Evolutionary conservation across 768 basidiomycete species (phyloP).

Genomic region (Collybiopsis confluens): DNA sequence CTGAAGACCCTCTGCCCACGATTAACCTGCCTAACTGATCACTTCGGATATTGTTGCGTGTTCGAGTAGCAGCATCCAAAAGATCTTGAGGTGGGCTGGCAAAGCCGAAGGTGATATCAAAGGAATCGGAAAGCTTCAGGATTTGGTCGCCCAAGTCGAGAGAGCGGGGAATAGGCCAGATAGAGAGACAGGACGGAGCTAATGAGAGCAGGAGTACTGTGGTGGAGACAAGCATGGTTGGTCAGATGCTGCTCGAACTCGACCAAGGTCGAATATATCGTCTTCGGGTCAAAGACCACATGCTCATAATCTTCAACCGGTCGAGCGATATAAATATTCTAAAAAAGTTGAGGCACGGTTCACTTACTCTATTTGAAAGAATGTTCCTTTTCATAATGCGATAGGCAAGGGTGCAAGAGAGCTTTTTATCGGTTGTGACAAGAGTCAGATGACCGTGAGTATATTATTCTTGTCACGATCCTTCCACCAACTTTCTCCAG

Average conservation of each 20-base stretch:
- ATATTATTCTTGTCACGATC: too few relatives aligned
- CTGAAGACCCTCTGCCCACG: constrained; percentile 52
- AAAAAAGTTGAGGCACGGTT: too few relatives aligned
- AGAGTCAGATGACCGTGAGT: background rate
- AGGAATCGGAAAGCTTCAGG: constrained; percentile 43
- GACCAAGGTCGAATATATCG: too few relatives aligned
- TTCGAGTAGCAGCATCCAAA: constrained; percentile 48
- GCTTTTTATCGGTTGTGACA: too few relatives aligned
- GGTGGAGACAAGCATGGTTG: background rate
- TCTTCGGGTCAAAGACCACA: too few relatives aligned
- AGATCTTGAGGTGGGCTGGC: constrained; percentile 50
- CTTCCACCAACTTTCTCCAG: too few relatives aligned
- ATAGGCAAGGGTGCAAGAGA: too few relatives aligned
- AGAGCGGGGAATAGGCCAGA: constrained; percentile 48
- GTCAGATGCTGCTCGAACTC: background rate
- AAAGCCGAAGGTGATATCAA: constrained; percentile 46
- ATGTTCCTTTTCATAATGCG: too few relatives aligned
- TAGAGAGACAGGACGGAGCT: background rate
- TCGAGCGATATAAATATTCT: too few relatives aligned
- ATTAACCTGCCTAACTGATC: constrained; percentile 61
- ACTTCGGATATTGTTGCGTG: constrained; percentile 35
- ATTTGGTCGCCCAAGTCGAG: constrained; percentile 38
- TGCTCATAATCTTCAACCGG: too few relatives aligned
- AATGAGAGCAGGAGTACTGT: background rate
- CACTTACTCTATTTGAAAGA: too few relatives aligned